Percentiles rank a stretch among this genome's conserved stretches.
These are phyloP conservation scores for Botrytis elliptica DNA, from an alignment of 2,329 filamentous ascomycete genomes.

Conservation along the genomic window DNA sequence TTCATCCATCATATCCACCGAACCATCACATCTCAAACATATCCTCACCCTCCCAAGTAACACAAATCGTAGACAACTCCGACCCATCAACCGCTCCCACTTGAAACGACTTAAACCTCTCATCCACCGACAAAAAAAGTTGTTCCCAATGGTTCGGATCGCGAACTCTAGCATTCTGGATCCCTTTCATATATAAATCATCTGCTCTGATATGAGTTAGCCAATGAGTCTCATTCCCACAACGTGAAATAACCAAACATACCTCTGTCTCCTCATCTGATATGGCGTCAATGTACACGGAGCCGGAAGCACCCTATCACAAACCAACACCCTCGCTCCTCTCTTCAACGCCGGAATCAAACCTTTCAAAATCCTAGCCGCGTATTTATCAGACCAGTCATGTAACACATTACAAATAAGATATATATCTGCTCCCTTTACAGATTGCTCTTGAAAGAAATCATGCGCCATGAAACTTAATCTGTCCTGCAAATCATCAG, in stretches of 20 bases:
- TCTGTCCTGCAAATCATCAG: neutral
- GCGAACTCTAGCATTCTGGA: slow-evolving; percentile 1
- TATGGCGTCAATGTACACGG: neutral
- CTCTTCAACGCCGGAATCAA: slow-evolving; percentile 3
- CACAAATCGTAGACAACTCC: neutral
- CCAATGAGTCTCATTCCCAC: no score
- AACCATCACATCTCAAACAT: neutral
- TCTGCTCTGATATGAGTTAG: neutral
- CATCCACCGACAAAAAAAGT: neutral
- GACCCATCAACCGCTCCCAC: neutral
- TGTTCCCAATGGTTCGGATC: slow-evolving; percentile 8
- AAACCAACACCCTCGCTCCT: neutral
- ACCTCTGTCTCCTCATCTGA: neutral
- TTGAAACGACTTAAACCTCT: neutral
- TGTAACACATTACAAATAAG: neutral
- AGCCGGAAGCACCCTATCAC: neutral
- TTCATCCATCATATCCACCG: no score
- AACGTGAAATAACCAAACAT: neutral
- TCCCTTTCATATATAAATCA: neutral
- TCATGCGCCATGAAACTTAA: slow-evolving; percentile 5
- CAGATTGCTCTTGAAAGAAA: neutral
- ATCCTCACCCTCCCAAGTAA: neutral
- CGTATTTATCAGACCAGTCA: slow-evolving; percentile 7
- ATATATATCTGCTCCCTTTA: neutral
- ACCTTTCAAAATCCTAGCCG: neutral